A percentile compares a stretch with the other conserved stretches of the same genome.
These are phyloP conservation scores for Termitomyces heimii DNA, from an alignment of 768 basidiomycete species.

Conservation along the genomic window DNA sequence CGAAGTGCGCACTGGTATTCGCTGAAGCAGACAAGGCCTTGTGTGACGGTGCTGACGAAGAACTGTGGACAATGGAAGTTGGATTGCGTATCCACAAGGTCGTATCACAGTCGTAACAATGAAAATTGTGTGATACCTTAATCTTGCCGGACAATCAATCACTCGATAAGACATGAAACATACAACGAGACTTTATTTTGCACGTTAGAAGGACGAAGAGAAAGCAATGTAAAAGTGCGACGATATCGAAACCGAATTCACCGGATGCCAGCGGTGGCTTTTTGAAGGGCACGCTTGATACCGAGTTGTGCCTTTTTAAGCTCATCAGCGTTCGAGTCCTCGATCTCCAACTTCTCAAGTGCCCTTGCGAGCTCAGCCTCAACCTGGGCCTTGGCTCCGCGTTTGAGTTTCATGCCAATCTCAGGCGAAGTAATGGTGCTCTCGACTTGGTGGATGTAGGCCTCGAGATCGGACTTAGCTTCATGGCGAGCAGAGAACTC, in stretches of 20 bases:
- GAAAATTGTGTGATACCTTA: not conserved
- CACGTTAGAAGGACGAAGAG: constrained; percentile 9
- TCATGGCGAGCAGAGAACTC: constrained; percentile 98
- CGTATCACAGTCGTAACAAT: constrained; percentile 24
- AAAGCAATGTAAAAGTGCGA: constrained; percentile 19
- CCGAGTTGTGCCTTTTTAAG: constrained; percentile 92
- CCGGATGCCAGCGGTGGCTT: constrained; percentile 89
- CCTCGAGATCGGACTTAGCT: constrained; percentile 96
- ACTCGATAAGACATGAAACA: not conserved
- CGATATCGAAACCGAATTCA: constrained; percentile 30
- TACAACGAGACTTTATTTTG: constrained; percentile 11
- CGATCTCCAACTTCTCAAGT: constrained; percentile 97
- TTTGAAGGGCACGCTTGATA: constrained; percentile 97
- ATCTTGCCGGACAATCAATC: not conserved
- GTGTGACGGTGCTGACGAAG: constrained; percentile 96
- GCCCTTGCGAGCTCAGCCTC: constrained; percentile 98
- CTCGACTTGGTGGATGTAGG: constrained; percentile 97
- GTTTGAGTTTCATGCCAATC: constrained; percentile 98
- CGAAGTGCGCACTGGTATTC: constrained; percentile 72
- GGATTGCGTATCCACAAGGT: constrained; percentile 74
- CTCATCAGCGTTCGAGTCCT: constrained; percentile 90
- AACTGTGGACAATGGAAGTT: constrained; percentile 89
- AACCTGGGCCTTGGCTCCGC: constrained; percentile 89
- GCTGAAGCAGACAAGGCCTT: constrained; percentile 96
- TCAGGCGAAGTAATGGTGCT: constrained; percentile 93